phyloP scores from a whole-genome alignment of 805 yeast genomes.

The Citeromyces nyonsensis region DNA sequence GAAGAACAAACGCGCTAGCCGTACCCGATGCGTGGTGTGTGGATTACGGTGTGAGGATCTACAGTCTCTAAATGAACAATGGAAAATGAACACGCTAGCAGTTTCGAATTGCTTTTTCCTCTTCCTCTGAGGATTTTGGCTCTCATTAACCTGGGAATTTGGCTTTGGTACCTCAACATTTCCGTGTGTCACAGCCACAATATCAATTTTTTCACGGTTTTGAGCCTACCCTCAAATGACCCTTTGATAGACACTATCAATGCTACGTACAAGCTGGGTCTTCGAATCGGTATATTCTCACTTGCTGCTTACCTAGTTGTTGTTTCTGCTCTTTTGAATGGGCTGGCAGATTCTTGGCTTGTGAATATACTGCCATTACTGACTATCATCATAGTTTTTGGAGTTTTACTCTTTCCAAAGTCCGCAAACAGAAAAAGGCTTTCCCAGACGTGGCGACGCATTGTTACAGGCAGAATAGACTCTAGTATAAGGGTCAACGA shows the following conservation, averaged over 20 bases:
- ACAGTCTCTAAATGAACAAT: neutral
- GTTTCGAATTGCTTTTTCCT: constrained; percentile 22
- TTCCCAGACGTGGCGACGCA: constrained; percentile 31
- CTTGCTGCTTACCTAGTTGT: constrained; percentile 13
- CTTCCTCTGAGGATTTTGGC: constrained; percentile 35
- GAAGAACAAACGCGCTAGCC: too few relatives aligned
- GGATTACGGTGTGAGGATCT: too few relatives aligned
- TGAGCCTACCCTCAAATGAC: constrained; percentile 14
- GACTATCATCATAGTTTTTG: constrained; percentile 16
- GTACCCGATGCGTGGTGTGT: too few relatives aligned
- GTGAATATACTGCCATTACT: constrained; percentile 18
- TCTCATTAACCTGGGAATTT: constrained; percentile 29
- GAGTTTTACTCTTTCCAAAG: constrained; percentile 18
- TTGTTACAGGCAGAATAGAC: constrained; percentile 46
- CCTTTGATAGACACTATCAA: constrained; percentile 4
- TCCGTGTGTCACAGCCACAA: constrained; percentile 17
- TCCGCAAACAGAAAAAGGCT: constrained; percentile 26
- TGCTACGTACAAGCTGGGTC: constrained; percentile 9
- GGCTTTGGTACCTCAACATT: constrained; percentile 37
- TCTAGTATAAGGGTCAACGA: constrained; percentile 54
- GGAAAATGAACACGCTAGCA: neutral
- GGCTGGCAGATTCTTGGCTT: constrained; percentile 4
- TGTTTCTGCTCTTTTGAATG: constrained; percentile 13
- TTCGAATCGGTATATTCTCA: constrained; percentile 10
- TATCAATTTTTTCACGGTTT: constrained; percentile 28